Evolutionary conservation across 345 rosid genomes (phyloP).

Genomic region (Microcos paniculata): DNA sequence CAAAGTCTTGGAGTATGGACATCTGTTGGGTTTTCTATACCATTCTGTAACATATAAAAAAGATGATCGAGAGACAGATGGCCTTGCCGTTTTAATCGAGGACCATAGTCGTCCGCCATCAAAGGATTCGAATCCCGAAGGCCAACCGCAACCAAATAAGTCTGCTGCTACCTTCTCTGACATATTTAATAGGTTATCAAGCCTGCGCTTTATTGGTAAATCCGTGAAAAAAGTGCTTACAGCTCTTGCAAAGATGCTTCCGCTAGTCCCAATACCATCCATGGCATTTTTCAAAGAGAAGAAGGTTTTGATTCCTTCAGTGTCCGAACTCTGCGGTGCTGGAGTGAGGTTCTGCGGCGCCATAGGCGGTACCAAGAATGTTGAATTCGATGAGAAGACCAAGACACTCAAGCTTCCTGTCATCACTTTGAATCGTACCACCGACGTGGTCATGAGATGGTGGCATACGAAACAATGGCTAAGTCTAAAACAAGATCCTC

Average conservation of each 20-base stretch:
- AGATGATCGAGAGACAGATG: neutral
- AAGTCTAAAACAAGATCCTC: neutral
- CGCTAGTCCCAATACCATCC: neutral
- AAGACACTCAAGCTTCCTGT: neutral
- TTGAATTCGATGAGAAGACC: neutral
- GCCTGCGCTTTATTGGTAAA: neutral
- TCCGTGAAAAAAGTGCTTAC: neutral
- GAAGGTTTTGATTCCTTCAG: constrained; percentile 5
- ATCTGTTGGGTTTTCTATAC: constrained; percentile 10
- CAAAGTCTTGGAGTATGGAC: neutral
- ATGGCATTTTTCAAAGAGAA: neutral
- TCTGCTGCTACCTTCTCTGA: too few relatives aligned
- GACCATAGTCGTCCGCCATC: too few relatives aligned
- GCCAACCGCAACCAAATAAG: neutral
- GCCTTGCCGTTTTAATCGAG: neutral
- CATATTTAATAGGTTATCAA: neutral
- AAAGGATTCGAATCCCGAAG: neutral
- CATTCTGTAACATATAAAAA: neutral
- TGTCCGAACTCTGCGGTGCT: neutral
- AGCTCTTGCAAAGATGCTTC: neutral
- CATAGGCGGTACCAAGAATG: neutral
- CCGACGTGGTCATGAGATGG: constrained; percentile 23
- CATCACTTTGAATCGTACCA: constrained; percentile 2
- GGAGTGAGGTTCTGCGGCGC: neutral
- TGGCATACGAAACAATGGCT: constrained; percentile 23